Base-by-base conservation (phyloP, 164 flowering plant genomes). In the Brasenia schreberi region DNA sequence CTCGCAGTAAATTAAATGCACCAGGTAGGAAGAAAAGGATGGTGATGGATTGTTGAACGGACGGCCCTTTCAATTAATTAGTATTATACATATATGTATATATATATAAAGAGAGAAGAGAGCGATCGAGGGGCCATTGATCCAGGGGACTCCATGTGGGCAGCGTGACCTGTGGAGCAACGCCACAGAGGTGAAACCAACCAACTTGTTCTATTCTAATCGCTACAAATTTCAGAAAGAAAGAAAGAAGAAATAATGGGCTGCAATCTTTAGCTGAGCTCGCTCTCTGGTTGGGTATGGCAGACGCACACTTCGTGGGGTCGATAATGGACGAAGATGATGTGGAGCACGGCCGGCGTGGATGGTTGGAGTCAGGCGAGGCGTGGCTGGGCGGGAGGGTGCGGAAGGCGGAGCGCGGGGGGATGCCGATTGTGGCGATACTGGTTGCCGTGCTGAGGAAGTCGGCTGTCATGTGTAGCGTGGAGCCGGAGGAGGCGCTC, bases 391-490 rank as follows among this genome's bases (percentile, higher is more conserved):
- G 56, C 9, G 56, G 56, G 4, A 14, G 16, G 56, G 16, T 49
- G 10, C 14, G 16, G 56, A 14, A 14, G 56, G 12, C 12, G 12
- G 56, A 14, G 10, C 56, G 56, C 12, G 10, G 10, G 56, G 12
- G 84, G 69, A 73, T 71, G 63, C 75, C 88, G 6, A 65, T 92
- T 5, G 60, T 89, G 73, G 85, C 78, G 7, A 66, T 90, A 17
- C 63, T 90, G 66, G 77, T 78, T 52, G 78, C 87, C 43, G 94
- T 84, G 33, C 66, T 93, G 75, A 72, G 92, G 77, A 90, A 85
- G 79, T 93, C 98, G n/a, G 66, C 89, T 76, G 79, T 87, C 19
- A 86, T 91, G 1, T 90, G 97, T 76, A 82, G 86, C 62, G 87
- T 87, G 12, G 90, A 85, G 62, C 78, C 73, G 42, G 87, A 84